These are phyloP conservation scores for Podaxis sp. DNA, from an alignment of 768 basidiomycete genomes.

Conservation along the genomic window DNA sequence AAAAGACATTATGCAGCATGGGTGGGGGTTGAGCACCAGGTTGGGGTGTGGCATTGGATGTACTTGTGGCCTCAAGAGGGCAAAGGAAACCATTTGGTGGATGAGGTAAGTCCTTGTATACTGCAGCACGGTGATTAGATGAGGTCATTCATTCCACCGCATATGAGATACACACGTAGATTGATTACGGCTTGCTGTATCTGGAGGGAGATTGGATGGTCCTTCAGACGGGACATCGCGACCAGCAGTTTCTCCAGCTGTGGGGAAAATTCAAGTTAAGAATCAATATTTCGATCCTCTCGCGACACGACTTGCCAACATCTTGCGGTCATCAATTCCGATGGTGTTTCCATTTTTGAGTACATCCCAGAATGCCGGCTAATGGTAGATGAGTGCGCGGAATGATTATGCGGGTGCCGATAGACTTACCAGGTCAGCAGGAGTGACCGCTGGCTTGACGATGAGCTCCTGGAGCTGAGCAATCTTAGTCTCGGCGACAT, in stretches of 20 bases:
- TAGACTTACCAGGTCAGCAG: constrained; percentile 30
- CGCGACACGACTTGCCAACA: constrained; percentile 44
- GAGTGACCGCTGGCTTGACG: constrained; percentile 25
- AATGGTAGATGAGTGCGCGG: background rate
- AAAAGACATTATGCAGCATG: constrained; percentile 29
- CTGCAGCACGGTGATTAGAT: constrained; percentile 32
- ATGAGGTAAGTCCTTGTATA: constrained; percentile 81
- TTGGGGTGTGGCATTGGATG: background rate
- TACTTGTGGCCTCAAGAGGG: background rate
- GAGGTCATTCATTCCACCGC: constrained; percentile 12
- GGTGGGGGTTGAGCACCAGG: background rate
- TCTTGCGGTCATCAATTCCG: constrained; percentile 58
- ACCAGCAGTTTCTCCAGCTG: constrained; percentile 66
- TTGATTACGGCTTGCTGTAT: constrained; percentile 53
- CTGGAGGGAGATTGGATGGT: constrained; percentile 29
- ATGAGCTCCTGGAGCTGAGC: constrained; percentile 30
- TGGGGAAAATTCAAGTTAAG: constrained; percentile 8
- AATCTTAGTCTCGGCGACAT: constrained; percentile 25
- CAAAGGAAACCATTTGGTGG: constrained; percentile 58
- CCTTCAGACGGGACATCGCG: constrained; percentile 54
- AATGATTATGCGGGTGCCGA: background rate
- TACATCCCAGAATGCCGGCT: constrained; percentile 54
- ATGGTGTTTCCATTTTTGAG: constrained; percentile 36
- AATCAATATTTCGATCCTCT: background rate
- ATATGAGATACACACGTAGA: constrained; percentile 45